Base-by-base conservation (phyloP, 2,329 filamentous ascomycete species). In the Paraconiothyrium sp. region DNA sequence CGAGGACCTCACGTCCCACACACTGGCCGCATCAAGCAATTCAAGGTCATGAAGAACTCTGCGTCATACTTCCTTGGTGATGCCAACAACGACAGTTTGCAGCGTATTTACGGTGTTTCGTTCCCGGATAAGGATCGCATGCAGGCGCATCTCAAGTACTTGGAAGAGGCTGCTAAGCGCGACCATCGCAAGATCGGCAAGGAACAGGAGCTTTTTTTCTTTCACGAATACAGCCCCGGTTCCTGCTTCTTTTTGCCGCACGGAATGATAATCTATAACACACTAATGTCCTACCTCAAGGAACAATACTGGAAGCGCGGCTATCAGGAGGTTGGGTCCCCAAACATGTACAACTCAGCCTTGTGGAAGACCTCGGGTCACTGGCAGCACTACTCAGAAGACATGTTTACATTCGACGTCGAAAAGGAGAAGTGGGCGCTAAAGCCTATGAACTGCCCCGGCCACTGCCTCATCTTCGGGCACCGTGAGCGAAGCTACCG, bases 391-490 rank as follows among this genome's bases (percentile, higher is more conserved):
- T 95, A 97, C 84, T 88, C 93, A 75, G 94, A 98, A 66, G 94
- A 97, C 81, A 98, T 98, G 94, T 93, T 93, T 79, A 89, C 89
- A n/a, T 89, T 97, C 70, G 83, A 88, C 49, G 84, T 90, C 35
- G 94, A 97, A 78, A 97, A 97, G 84, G 90, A 91, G 66, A 85
- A 89, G 67, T 93, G 90, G 84, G 93, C 89, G 16, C 83, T 98
- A 55, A 98, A 98, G 83, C 94, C 94, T 32, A 98, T 98, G 95
- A 98, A 98, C 83, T 99, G 95, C 81, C 95, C 95, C 4, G 93
- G 93, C 32, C 94, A 98, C 81, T 96, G 92, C 80, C 83, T 95
- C 67, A 90, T 97, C 73, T 97, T 97, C 79, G 88, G 86, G 54
- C 90, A 94, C 79, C 88, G 91, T 57, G 91, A 92, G 74, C 88